Evolutionary conservation across 495 filamentous ascomycete species (phyloP), one percentile per base, ranked within the genome.

Genomic region (Lasiosphaeria hispida): DNA sequence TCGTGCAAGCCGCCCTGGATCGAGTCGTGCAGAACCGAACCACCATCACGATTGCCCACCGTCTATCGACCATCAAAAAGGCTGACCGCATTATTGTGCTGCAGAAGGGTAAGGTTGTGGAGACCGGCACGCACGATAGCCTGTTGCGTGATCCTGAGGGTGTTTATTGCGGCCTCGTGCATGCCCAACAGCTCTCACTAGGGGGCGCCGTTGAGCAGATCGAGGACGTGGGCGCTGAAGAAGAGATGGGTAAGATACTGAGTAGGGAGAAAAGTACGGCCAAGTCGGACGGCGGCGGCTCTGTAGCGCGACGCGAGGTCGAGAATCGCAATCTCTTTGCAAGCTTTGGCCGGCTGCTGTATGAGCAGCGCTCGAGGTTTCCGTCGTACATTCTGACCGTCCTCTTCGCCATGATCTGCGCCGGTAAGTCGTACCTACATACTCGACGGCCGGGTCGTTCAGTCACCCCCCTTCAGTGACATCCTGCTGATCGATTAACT

Each of bases 81-180:
- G 85, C 85, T 0, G 85, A 88, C 63, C 86, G 85, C 39, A 84
- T 83, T 44, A 70, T 81, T 13, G 82, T 84, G 10, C 63, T 84
- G 23, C 69, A 65, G 19, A 70, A 78, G 38, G 82, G 82, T 14
- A 72, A 69, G 33, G 90, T 92, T 60, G 13, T 87, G 30, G 86
- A 91, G 64, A 66, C 73, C 61, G 88, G 89, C 5, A 87, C 80
- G 35, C 87, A 90, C 67, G 78, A 81, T 3, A 79, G 79, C 56
- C 70, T 92, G 57, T 66, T 91, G 41, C 70, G 71, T 14, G 66
- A 78, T 33, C 1, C 10, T 8, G 67, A 76, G 7, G 80, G 80
- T 0, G 83, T 68, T 8, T 82, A 81, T 62, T 76, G 66, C 55
- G 50, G 65, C 17, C 64, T 81, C 15, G 79, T 79, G n/a, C 70